Conservation (phyloP, 2,329 filamentous ascomycete species). For the Diaporthe sp. region DNA sequence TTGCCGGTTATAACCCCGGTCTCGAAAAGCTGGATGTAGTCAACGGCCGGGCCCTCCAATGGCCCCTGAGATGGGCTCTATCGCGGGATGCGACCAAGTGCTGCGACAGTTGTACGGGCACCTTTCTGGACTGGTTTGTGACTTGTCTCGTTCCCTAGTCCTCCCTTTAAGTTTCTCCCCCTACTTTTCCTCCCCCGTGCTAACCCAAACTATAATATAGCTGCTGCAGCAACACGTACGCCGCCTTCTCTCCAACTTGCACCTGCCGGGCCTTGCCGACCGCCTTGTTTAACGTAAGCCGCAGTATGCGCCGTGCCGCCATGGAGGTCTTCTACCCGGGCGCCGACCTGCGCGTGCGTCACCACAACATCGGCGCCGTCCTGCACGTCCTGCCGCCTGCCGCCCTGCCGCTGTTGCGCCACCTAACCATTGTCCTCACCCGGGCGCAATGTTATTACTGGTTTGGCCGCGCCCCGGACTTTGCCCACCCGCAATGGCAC, state of each 20-base stretch:
- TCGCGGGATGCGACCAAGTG: not conserved
- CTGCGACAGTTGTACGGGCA: conserved; percentile 5
- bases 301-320: not conserved
- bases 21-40: not conserved
- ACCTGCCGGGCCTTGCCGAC: not conserved
- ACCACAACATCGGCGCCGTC: conserved; percentile 15
- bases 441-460: conserved; percentile 12
- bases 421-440: not conserved
- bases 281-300: not conserved
- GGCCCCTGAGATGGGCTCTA: not conserved
- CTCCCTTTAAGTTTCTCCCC: too few relatives aligned
- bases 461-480: conserved; percentile 4
- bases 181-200: too few relatives aligned
- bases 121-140: conserved; percentile 9
- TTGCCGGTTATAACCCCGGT: not conserved
- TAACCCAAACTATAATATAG: not conserved
- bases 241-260: conserved; percentile 6
- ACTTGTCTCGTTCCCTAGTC: not conserved
- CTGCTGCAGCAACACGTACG: conserved; percentile 2
- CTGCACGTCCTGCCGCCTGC: not conserved
- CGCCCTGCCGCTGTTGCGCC: conserved; percentile 3
- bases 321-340: not conserved
- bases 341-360: not conserved
- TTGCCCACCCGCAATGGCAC: not conserved
- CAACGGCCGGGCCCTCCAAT: not conserved